Conservation (phyloP, 2,329 filamentous ascomycete genomes). For the Colletotrichum cuscutae region DNA sequence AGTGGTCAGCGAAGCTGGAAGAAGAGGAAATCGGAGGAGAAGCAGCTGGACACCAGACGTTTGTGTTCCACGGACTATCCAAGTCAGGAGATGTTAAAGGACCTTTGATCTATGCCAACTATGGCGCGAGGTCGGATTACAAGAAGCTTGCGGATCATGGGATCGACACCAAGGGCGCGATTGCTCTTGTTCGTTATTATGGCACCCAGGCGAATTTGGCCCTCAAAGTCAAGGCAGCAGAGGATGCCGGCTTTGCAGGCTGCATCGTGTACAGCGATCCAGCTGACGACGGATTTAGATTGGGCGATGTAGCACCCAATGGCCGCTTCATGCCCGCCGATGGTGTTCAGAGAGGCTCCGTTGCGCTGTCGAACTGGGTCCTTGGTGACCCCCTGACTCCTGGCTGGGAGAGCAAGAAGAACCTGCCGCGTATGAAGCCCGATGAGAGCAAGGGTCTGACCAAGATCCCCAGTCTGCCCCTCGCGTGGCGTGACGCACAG, state of each 20-base stretch:
- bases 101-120: slow-evolving; percentile 91
- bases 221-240: slow-evolving; percentile 90
- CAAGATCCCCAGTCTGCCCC: slow-evolving; percentile 88
- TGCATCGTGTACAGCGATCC: slow-evolving; percentile 96
- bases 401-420: slow-evolving; percentile 79
- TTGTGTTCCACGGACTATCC: slow-evolving; percentile 89
- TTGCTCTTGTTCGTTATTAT: slow-evolving; percentile 85
- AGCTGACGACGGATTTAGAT: slow-evolving; percentile 81
- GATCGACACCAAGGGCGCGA: slow-evolving; percentile 79
- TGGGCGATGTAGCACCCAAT: slow-evolving; percentile 78
- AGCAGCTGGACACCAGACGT: slow-evolving; percentile 75
- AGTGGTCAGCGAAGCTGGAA: slow-evolving; percentile 87
- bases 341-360: slow-evolving; percentile 83
- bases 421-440: slow-evolving; percentile 72
- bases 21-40: slow-evolving; percentile 77
- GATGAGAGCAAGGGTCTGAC: slow-evolving; percentile 78
- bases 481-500: slow-evolving; percentile 91
- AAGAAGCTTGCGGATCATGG: slow-evolving; percentile 75
- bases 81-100: slow-evolving; percentile 87
- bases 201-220: slow-evolving; percentile 78
- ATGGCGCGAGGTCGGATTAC: slow-evolving; percentile 88
- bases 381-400: slow-evolving; percentile 93
- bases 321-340: slow-evolving; percentile 85
- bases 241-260: slow-evolving; percentile 85
- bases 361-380: slow-evolving; percentile 84